Evolutionary conservation across 2,329 filamentous ascomycete genomes (phyloP).

Genomic region (Pseudohalonectria lignicola): DNA sequence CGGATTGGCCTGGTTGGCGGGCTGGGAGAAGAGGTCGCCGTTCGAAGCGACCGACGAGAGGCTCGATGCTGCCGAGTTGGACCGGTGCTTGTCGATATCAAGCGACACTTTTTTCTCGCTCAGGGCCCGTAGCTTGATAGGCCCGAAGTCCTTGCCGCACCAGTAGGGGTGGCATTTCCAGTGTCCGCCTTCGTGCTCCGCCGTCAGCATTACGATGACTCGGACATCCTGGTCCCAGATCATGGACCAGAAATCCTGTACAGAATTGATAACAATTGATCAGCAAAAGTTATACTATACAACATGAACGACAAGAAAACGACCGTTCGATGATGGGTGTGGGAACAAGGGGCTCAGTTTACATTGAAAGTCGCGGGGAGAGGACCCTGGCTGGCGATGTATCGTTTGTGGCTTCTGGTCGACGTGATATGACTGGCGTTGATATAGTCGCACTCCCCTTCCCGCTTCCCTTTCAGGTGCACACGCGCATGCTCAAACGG

Average conservation of each 20-base stretch:
- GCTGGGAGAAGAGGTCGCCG: too few species aligned
- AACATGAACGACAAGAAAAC: too few species aligned
- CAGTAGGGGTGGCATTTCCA: constrained; percentile 95
- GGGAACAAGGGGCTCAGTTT: constrained; percentile 21
- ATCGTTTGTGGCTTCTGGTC: constrained; percentile 74
- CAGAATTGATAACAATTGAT: constrained; percentile 14
- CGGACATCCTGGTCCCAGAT: constrained; percentile 95
- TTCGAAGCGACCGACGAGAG: constrained; percentile 14
- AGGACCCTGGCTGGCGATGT: constrained; percentile 92
- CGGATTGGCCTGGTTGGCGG: background rate
- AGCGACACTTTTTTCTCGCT: constrained; percentile 77
- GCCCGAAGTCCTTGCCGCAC: constrained; percentile 68
- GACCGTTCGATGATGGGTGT: too few species aligned
- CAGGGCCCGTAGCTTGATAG: constrained; percentile 61
- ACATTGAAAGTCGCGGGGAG: constrained; percentile 86
- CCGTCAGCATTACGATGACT: constrained; percentile 92
- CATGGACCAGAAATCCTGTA: constrained; percentile 91
- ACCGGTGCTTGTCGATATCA: constrained; percentile 48
- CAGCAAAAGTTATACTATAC: constrained; percentile 1
- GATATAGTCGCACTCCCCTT: constrained; percentile 78
- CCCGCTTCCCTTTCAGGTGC: constrained; percentile 55
- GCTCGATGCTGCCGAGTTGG: constrained; percentile 22
- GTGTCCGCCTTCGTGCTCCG: constrained; percentile 85
- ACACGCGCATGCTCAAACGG: constrained; percentile 92
- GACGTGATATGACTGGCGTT: constrained; percentile 85